Conservation (phyloP, 345 rosid species). For the Trapa incisa region DNA sequence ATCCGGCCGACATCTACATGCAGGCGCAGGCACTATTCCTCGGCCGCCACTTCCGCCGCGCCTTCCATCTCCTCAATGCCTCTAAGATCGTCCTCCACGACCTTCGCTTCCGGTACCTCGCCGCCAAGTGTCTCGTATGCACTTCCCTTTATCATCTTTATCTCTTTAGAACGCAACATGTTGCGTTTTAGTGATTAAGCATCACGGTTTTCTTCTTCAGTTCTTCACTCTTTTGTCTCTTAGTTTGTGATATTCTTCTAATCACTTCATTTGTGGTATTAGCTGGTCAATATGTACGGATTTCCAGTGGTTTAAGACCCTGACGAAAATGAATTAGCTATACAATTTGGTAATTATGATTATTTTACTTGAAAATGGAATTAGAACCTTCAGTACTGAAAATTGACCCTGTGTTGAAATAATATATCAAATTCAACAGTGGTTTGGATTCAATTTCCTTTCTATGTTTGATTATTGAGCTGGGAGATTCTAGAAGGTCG, state of each 20-base stretch:
- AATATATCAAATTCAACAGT: not conserved
- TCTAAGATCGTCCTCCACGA: slow-evolving; percentile 85
- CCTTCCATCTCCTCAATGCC: slow-evolving; percentile 83
- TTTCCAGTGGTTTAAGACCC: not conserved
- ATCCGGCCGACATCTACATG: slow-evolving; percentile 84
- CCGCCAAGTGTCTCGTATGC: slow-evolving; percentile 81
- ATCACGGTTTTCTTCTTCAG: too few relatives aligned
- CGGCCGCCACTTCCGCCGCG: slow-evolving; percentile 89
- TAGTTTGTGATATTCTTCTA: too few relatives aligned
- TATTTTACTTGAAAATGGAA: not conserved
- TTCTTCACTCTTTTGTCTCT: too few relatives aligned
- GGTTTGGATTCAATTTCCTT: not conserved
- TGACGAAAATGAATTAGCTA: not conserved
- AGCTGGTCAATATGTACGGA: too few relatives aligned
- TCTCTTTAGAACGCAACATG: not conserved
- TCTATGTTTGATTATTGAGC: not conserved
- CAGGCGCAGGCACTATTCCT: slow-evolving; percentile 93
- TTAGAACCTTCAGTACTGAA: not conserved
- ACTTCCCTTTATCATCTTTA: not conserved
- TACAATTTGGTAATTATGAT: too few relatives aligned
- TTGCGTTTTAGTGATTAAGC: not conserved
- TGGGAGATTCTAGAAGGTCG: not conserved
- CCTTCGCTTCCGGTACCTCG: slow-evolving; percentile 95
- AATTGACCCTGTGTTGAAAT: not conserved
- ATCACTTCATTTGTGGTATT: too few relatives aligned